Conservation (phyloP, 768 basidiomycete genomes). For the Tulasnella sp. region DNA sequence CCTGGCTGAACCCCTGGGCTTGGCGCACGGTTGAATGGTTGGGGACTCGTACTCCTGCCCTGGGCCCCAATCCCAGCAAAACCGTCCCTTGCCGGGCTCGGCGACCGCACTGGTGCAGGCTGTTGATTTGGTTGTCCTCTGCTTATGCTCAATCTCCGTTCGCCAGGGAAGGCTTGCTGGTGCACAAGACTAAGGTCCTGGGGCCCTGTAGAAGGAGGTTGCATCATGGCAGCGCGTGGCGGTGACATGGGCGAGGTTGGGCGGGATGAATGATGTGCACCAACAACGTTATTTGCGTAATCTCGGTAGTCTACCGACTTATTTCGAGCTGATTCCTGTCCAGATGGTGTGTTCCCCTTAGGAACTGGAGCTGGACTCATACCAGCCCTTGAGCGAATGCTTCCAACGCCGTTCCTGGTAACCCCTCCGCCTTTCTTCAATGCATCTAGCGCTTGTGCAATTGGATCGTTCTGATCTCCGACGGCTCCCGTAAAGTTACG, state of each 20-base stretch:
- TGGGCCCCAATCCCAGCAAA: conserved; percentile 82
- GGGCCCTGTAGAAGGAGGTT: conserved; percentile 46
- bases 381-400: conserved; percentile 28
- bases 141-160: conserved; percentile 41
- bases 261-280: conserved; percentile 67
- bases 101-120: conserved; percentile 30
- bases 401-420: conserved; percentile 32
- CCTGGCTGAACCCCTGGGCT: conserved; percentile 45
- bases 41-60: conserved; percentile 47
- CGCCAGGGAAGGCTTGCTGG: conserved; percentile 82
- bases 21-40: conserved; percentile 37
- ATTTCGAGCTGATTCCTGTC: conserved; percentile 12
- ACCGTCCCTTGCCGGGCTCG: conserved; percentile 43
- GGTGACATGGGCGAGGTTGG: conserved; percentile 56
- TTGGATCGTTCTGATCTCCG: conserved; percentile 41
- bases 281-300: conserved; percentile 75
- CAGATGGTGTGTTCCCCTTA: conserved; percentile 23
- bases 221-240: conserved; percentile 72
- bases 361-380: conserved; percentile 38
- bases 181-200: conserved; percentile 69
- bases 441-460: conserved; percentile 41
- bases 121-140: conserved; percentile 38
- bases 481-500: conserved; percentile 26
- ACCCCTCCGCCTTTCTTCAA: conserved; percentile 30
- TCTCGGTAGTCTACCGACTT: conserved; percentile 60